A percentile compares a stretch with the other conserved stretches of the same genome.
These are phyloP conservation scores for Prunus salicina DNA, from an alignment of 306 rosid species.

Conservation along the genomic window DNA sequence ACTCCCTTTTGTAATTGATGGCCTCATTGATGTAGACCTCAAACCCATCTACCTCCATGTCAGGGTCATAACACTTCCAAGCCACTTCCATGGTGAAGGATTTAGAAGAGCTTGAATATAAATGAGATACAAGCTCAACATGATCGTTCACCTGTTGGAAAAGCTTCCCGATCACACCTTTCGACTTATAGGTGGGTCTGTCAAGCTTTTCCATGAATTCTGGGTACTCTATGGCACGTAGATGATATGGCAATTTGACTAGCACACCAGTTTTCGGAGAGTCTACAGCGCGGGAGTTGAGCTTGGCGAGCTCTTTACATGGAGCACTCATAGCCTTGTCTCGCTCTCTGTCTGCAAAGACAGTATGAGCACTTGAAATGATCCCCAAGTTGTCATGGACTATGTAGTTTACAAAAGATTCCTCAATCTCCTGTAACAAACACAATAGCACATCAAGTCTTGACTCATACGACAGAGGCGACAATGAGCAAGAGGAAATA, in stretches of 20 bases:
- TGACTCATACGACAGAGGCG: neutral
- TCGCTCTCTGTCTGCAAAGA: constrained; percentile 27
- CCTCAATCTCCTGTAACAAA: constrained; percentile 30
- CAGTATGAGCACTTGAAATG: constrained; percentile 38
- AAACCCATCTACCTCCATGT: constrained; percentile 64
- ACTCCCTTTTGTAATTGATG: constrained; percentile 42
- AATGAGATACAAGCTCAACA: neutral
- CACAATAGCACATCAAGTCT: neutral
- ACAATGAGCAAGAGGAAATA: too few species aligned
- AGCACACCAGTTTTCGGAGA: constrained; percentile 36
- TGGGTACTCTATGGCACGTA: constrained; percentile 18
- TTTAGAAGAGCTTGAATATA: neutral
- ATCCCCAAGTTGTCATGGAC: constrained; percentile 37
- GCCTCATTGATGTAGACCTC: constrained; percentile 59
- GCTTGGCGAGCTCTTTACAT: constrained; percentile 31
- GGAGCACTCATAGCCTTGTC: constrained; percentile 24
- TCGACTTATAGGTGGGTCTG: constrained; percentile 23
- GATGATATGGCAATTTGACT: constrained; percentile 19
- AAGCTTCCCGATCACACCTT: constrained; percentile 37
- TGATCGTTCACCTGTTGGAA: constrained; percentile 28
- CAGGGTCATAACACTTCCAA: constrained; percentile 21
- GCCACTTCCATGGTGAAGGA: constrained; percentile 32
- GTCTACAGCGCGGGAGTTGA: constrained; percentile 40
- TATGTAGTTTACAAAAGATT: constrained; percentile 35
- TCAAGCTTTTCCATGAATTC: constrained; percentile 49